phyloP scores from a whole-genome alignment of 352 stramenopile genomes.

The Pythium coloratum region DNA sequence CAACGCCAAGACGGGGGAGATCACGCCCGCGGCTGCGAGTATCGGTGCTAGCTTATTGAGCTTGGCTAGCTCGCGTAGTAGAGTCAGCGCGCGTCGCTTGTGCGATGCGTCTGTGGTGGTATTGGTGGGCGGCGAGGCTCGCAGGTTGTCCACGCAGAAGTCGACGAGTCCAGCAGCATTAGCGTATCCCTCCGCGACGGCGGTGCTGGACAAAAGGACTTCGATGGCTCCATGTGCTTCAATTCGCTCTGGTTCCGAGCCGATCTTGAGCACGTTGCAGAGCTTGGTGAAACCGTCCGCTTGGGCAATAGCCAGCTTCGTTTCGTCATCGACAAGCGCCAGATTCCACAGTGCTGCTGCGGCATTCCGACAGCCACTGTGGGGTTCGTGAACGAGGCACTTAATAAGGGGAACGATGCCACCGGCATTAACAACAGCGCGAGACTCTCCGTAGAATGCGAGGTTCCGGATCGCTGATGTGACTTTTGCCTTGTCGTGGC shows the following conservation, averaged over 20 bases:
- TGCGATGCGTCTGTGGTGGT: not conserved
- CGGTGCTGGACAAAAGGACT: not conserved
- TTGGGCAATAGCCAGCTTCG: slow-evolving; percentile 1
- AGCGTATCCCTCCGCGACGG: not conserved
- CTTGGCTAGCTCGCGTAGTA: not conserved
- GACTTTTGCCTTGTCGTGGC: slow-evolving; percentile 1
- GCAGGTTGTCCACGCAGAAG: not conserved
- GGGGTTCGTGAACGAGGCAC: not conserved
- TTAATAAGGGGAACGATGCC: not conserved
- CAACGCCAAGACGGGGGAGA: not conserved
- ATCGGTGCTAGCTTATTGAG: not conserved
- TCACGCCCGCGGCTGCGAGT: slow-evolving; percentile 2
- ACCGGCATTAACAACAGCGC: not conserved
- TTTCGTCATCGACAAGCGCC: not conserved
- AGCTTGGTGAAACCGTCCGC: not conserved
- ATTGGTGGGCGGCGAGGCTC: not conserved
- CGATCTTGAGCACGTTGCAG: not conserved
- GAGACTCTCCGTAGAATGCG: not conserved
- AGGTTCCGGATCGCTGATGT: slow-evolving; percentile 2
- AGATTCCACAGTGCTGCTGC: slow-evolving; percentile 3
- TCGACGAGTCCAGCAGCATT: not conserved
- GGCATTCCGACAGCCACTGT: not conserved
- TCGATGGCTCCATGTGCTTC: slow-evolving; percentile 3
- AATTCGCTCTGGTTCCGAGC: not conserved
- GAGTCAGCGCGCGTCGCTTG: not conserved